Percentiles rank a stretch among this genome's conserved stretches.
These are phyloP conservation scores for Anacardium occidentale DNA, from an alignment of 345 rosid species.

Conservation along the genomic window DNA sequence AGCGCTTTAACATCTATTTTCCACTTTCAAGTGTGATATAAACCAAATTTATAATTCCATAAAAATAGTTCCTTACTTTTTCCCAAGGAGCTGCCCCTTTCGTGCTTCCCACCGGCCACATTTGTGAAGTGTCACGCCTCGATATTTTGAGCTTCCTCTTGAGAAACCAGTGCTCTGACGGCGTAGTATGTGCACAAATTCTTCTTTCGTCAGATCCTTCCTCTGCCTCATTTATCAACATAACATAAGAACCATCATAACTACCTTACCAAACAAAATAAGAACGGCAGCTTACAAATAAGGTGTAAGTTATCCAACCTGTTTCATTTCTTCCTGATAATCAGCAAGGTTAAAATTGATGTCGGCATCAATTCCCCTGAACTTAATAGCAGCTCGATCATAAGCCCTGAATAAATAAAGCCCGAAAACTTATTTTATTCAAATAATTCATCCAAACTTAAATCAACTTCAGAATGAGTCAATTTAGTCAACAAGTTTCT, in stretches of 20 bases:
- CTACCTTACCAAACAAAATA: background rate
- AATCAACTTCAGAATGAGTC: background rate
- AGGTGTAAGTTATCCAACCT: slow-evolving; percentile 39
- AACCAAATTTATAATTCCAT: slow-evolving; percentile 20
- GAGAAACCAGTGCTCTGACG: slow-evolving; percentile 97
- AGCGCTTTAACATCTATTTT: slow-evolving; percentile 18
- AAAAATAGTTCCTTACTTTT: slow-evolving; percentile 64
- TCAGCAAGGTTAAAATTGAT: slow-evolving; percentile 77
- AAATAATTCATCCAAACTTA: background rate
- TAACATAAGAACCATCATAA: slow-evolving; percentile 20
- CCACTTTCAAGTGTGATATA: slow-evolving; percentile 2
- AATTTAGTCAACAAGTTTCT: background rate
- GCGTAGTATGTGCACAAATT: slow-evolving; percentile 88
- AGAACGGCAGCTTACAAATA: background rate
- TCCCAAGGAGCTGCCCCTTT: slow-evolving; percentile 95
- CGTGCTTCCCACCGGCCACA: slow-evolving; percentile 98
- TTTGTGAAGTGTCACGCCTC: slow-evolving; percentile 90
- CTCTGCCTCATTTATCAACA: slow-evolving; percentile 40
- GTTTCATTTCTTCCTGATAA: slow-evolving; percentile 84
- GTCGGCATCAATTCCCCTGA: slow-evolving; percentile 93
- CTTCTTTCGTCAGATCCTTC: slow-evolving; percentile 73
- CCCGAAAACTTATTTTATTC: background rate
- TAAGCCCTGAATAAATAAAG: slow-evolving; percentile 59
- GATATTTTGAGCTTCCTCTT: slow-evolving; percentile 82
- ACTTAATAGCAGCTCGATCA: slow-evolving; percentile 95